Percentiles rank a stretch among this genome's conserved stretches.
These are phyloP conservation scores for Alliaria petiolata DNA, from an alignment of 345 rosid genomes.

Conservation along the genomic window DNA sequence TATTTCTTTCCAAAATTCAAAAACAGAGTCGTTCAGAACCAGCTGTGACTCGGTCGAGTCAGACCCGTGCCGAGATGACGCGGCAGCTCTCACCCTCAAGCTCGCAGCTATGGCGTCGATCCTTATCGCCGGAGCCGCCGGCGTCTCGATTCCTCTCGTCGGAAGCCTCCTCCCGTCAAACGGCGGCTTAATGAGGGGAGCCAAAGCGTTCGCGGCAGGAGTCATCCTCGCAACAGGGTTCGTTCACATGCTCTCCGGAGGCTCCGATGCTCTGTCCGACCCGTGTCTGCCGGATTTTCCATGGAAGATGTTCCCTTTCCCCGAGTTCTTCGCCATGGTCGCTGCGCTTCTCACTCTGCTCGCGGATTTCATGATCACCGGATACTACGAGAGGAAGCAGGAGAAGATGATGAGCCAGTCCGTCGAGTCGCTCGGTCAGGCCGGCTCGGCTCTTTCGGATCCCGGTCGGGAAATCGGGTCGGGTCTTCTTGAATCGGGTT, in stretches of 20 bases:
- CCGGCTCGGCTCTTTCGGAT: constrained; percentile 27
- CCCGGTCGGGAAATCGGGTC: constrained; percentile 28
- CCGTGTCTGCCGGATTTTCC: constrained; percentile 72
- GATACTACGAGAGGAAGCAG: constrained; percentile 83
- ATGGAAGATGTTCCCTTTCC: constrained; percentile 80
- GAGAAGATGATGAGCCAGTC: constrained; percentile 37
- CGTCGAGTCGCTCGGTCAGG: constrained; percentile 36
- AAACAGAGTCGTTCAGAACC: constrained; percentile 37
- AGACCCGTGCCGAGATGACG: constrained; percentile 61
- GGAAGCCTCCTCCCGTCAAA: constrained; percentile 68
- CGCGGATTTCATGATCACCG: constrained; percentile 81
- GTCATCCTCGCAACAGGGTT: constrained; percentile 95
- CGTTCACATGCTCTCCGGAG: constrained; percentile 86
- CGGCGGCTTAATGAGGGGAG: constrained; percentile 64
- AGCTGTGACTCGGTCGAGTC: constrained; percentile 41
- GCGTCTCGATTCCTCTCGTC: constrained; percentile 65
- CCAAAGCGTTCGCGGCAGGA: constrained; percentile 91
- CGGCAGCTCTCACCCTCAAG: constrained; percentile 57
- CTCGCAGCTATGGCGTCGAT: constrained; percentile 68
- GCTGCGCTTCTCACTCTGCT: constrained; percentile 71
- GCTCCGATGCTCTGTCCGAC: constrained; percentile 49
- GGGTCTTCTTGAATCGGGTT: constrained; percentile 29
- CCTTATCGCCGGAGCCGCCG: constrained; percentile 57
- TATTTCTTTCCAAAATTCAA: background rate
- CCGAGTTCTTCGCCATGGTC: constrained; percentile 84